Evolutionary conservation across 1,284 basidiomycete genomes (phyloP).

Genomic region (Cryptococcus sp.): DNA sequence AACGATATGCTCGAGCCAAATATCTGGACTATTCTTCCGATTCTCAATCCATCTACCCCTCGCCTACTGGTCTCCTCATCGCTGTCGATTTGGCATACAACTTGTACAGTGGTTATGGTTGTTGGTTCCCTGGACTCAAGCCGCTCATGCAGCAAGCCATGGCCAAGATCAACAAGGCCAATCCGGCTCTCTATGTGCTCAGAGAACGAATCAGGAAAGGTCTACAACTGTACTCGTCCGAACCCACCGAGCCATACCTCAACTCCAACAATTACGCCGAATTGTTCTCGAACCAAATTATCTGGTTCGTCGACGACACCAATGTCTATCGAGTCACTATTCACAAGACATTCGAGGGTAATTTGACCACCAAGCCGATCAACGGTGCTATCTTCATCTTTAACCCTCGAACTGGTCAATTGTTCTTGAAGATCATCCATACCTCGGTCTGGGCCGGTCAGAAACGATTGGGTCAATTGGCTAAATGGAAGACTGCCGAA

Average conservation of each 20-base stretch:
- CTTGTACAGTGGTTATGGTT: slow-evolving; percentile 97
- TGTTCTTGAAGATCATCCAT: slow-evolving; percentile 99
- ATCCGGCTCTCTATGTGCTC: slow-evolving; percentile 92
- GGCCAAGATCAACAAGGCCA: slow-evolving; percentile 88
- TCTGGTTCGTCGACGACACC: slow-evolving; percentile 99
- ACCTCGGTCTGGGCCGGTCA: slow-evolving; percentile 99
- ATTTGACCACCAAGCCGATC: slow-evolving; percentile 99
- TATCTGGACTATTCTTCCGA: slow-evolving; percentile 81
- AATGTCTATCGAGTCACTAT: slow-evolving; percentile 99
- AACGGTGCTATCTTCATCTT: slow-evolving; percentile 99
- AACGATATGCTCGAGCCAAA: slow-evolving; percentile 95
- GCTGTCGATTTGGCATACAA: slow-evolving; percentile 97
- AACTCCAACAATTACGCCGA: slow-evolving; percentile 88
- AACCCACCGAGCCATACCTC: slow-evolving; percentile 97
- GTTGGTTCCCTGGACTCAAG: slow-evolving; percentile 99
- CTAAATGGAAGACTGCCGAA: slow-evolving; percentile 97
- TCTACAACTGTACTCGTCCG: slow-evolving; percentile 96
- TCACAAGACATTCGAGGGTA: slow-evolving; percentile 99
- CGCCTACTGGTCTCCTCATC: slow-evolving; percentile 96
- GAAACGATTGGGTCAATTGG: slow-evolving; percentile 97
- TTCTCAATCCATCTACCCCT: slow-evolving; percentile 96
- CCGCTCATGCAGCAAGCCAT: slow-evolving; percentile 97
- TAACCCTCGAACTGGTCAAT: slow-evolving; percentile 96
- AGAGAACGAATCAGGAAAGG: slow-evolving; percentile 99
- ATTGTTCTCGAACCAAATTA: slow-evolving; percentile 98